Base-by-base conservation (phyloP, 2,329 filamentous ascomycete genomes). In the Alternaria tenuissima region DNA sequence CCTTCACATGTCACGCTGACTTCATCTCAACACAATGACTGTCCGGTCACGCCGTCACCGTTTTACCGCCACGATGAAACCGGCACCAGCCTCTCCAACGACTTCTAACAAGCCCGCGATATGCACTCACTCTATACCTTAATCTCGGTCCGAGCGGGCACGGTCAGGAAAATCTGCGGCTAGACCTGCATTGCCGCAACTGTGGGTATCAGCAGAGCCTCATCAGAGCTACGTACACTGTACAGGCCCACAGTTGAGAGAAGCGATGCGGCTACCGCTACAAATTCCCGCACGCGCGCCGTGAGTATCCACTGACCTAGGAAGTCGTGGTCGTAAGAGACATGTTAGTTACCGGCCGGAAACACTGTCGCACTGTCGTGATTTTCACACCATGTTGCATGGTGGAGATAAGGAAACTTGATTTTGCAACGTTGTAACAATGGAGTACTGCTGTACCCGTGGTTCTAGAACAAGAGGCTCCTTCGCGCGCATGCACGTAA, bases 351-450 rank as follows among this genome's bases (percentile, higher is more conserved):
- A 20, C 58, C 58, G 58, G 58, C 53, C 58, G 57, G 57, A 52
- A 48, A 57, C 32, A 20, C 20, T 30, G 46, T 48, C 12, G 30
- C 16, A 22, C 46, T 49, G 47, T 26, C 32, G 46, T 30, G 6
- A 52, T 60, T 57, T 49, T 36, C 41, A 36, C 53, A 52, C 42
- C 20, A 48, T 28, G 8, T 42, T 57, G n/a, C 54, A 57, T 30
- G 41, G 47, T 57, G 26, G 53, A 60, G 58, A 57, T 57, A 57
- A 52, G 47, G 51, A 60, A 60, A 60, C 58, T 60, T 60, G 58
- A 47, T 60, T 60, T 57, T 47, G 34, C 12, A 3, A n/a, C 22
- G 20, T 14, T 18, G 22, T 30, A 11, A 8, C 16, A 26, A 30
- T 30, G 20, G 41, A 42, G 18, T 8, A 22, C 22, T 42, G 51